phyloP scores from a whole-genome alignment of 2,329 filamentous ascomycete species.

The Fusarium bactridioides region DNA sequence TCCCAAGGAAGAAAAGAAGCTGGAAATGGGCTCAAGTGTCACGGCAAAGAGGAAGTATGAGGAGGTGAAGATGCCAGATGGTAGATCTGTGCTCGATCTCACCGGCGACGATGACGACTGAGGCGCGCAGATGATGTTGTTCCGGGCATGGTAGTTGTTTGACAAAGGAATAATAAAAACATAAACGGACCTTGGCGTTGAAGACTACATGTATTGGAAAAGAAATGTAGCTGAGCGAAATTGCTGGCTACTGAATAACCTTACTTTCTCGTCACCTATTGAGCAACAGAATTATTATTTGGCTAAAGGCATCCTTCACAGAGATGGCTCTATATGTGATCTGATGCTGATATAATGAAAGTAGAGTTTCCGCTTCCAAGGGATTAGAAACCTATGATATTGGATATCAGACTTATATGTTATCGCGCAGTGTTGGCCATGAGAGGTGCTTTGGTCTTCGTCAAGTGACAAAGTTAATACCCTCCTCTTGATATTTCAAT shows the following conservation, averaged over 20 bases:
- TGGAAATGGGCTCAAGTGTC: not conserved
- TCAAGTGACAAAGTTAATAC: too few species aligned
- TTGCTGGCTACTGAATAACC: not conserved
- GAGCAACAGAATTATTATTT: not conserved
- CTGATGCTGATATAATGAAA: too few species aligned
- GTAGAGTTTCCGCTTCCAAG: rapidly evolving
- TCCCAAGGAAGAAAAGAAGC: rapidly evolving
- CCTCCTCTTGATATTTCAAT: too few species aligned
- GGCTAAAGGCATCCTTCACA: rapidly evolving
- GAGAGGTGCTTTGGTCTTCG: too few species aligned
- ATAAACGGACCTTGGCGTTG: not conserved
- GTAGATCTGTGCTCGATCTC: not conserved
- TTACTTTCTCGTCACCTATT: not conserved
- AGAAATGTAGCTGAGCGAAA: not conserved
- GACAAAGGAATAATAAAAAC: not conserved
- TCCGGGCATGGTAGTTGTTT: rapidly evolving
- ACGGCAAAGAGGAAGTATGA: not conserved
- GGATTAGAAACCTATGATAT: too few species aligned
- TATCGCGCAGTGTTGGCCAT: too few species aligned
- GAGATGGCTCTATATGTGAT: rapidly evolving
- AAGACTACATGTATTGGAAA: rapidly evolving
- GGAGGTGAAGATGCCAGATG: not conserved
- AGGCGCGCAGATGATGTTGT: rapidly evolving
- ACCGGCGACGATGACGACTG: not conserved
- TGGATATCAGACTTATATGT: too few species aligned